Conservation (phyloP, 108 stramenopile genomes). For the Cylindrotheca closterium region DNA sequence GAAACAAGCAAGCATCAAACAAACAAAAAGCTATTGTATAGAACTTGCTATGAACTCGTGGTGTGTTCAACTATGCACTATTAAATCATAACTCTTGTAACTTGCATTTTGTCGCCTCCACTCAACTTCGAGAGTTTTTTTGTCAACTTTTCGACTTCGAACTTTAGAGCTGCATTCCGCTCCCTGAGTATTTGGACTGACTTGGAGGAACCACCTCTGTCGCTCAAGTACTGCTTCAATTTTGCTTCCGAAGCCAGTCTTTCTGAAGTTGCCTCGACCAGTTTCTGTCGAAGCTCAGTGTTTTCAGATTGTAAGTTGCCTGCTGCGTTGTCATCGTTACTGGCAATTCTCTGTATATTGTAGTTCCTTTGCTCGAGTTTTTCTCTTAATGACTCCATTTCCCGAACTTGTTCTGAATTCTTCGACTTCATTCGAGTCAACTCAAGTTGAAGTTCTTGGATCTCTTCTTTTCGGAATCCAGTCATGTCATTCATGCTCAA, state of each 20-base stretch:
- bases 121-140: constrained; percentile 34
- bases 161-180: constrained; percentile 40
- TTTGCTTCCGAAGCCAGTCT: constrained; percentile 30
- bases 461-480: constrained; percentile 24
- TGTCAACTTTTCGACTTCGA: constrained; percentile 48
- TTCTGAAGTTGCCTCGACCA: constrained; percentile 33
- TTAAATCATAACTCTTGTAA: no score
- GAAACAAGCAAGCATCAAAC: no score
- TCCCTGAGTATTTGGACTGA: constrained; percentile 40
- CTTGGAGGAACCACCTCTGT: constrained; percentile 28
- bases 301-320: constrained; percentile 31
- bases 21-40: no score
- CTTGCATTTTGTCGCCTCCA: no score
- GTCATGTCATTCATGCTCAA: constrained; percentile 39
- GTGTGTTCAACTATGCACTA: no score
- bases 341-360: constrained; percentile 15
- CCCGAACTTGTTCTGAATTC: constrained; percentile 28
- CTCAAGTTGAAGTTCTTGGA: constrained; percentile 42
- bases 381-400: constrained; percentile 33
- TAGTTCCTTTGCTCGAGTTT: constrained; percentile 30
- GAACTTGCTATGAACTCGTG: no score
- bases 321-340: background rate
- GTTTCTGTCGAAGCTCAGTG: constrained; percentile 27
- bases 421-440: constrained; percentile 34
- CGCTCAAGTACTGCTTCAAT: constrained; percentile 19